These are phyloP conservation scores for Halophytophthora polymorphica DNA, from an alignment of 352 stramenopile species.

Conservation along the genomic window DNA sequence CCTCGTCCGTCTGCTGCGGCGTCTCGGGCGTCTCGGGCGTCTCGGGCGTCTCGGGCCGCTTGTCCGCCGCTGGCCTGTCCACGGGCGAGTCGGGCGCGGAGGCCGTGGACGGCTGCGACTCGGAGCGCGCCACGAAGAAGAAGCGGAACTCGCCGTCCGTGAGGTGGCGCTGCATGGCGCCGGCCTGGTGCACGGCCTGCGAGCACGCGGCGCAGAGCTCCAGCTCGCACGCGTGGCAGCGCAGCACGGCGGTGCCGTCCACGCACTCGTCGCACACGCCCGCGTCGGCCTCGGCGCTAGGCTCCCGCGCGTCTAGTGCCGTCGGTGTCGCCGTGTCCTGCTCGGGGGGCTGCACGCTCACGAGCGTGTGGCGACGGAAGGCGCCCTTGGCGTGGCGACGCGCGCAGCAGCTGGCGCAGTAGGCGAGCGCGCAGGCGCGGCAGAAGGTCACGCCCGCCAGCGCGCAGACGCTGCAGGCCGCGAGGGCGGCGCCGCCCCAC, in stretches of 20 bases:
- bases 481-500: too few species aligned
- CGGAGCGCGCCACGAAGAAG: conserved; percentile 15
- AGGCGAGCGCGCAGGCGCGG: conserved; percentile 28
- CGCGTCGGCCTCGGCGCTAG: too few species aligned
- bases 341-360: too few species aligned
- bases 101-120: conserved; percentile 22
- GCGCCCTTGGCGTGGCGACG: too few species aligned
- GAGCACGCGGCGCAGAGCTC: conserved; percentile 42
- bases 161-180: conserved; percentile 41
- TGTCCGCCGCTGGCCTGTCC: neutral
- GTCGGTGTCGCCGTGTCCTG: conserved; percentile 9
- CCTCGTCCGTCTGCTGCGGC: conserved; percentile 6
- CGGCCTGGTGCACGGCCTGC: conserved; percentile 30
- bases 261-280: conserved; percentile 49
- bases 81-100: conserved; percentile 25
- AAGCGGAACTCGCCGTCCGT: conserved; percentile 29
- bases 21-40: neutral
- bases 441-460: conserved; percentile 17
- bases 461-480: conserved; percentile 23
- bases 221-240: conserved; percentile 48
- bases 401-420: conserved; percentile 34
- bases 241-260: conserved; percentile 19
- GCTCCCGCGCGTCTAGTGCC: conserved; percentile 7
- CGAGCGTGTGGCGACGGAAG: too few species aligned
- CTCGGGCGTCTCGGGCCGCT: neutral